phyloP scores from a whole-genome alignment of 352 stramenopile species.

The Globisporangium iwayamae region DNA sequence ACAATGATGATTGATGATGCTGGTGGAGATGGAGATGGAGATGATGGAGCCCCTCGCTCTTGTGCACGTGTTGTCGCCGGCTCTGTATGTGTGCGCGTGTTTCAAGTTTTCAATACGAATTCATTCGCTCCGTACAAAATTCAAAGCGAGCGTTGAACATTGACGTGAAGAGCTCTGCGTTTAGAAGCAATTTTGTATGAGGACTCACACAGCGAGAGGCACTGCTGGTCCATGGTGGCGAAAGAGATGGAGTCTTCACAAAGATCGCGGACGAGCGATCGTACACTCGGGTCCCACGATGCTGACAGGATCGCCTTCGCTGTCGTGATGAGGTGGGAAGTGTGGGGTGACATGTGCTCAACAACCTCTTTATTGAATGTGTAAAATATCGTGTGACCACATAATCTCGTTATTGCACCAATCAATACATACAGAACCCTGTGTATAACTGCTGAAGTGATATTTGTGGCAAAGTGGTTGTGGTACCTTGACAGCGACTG shows the following conservation, averaged over 20 bases:
- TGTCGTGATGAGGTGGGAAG: not conserved
- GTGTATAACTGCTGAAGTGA: not conserved
- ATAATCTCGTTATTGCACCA: not conserved
- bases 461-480: not conserved
- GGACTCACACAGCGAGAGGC: not conserved
- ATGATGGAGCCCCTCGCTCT: no score
- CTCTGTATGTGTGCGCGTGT: no score
- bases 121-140: no score
- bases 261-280: not conserved
- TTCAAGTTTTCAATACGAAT: no score
- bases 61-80: no score
- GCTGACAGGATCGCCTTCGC: constrained; percentile 1
- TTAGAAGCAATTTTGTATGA: not conserved
- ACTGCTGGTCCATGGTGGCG: not conserved
- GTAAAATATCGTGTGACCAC: not conserved
- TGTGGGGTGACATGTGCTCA: not conserved
- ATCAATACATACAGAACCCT: not conserved
- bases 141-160: not conserved
- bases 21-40: no score
- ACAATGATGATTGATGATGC: no score
- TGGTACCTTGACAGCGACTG: not conserved
- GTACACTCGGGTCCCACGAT: not conserved
- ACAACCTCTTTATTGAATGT: not conserved
- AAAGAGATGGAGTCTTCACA: not conserved
- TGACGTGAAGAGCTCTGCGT: not conserved